Evolutionary conservation across 2,329 filamentous ascomycete species (phyloP), one percentile per base, ranked within the genome.

Genomic region (Colletotrichum sp.): DNA sequence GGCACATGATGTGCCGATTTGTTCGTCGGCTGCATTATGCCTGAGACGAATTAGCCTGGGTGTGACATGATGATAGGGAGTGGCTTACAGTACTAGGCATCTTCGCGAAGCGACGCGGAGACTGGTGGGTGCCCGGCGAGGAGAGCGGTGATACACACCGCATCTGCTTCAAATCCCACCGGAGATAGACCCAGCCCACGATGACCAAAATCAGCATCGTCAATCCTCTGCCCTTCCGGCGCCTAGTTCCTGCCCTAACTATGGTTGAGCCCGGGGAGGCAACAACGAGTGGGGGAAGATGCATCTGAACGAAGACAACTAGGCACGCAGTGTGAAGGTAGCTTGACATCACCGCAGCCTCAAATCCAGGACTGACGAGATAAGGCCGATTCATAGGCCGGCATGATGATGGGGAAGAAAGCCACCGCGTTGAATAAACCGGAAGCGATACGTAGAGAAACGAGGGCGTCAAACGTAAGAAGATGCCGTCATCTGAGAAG

Each of bases 1-100:
- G 3, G 44, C 44, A 52, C 2, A 0, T 52, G 44, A 4, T 24
- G n/a, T 4, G 44, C 0, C 4, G 44, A 21, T 0, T 52, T 52
- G 0, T 6, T 24, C 3, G 12, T 8, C 4, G 10, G 10, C 44
- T 52, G n/a, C n/a, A 7, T 49, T 49, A 52, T 21, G 44, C n/a
- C 18, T 12, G 6, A 52, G 44, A 52, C 12, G 44, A 52, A 52
- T 21, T 8, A 52, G 44, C 12, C n/a, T 52, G 44, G 4, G n/a
- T 52, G n/a, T 13, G n/a, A 3, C n/a, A 52, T 52, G 12, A 21
- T 24, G 10, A 13, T 8, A 52, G 44, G 44, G 10, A 21, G 44
- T 21, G 44, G 6, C 44, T 52, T 21, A 52, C 44, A 24, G 8
- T 18, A 18, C 36, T 1, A 39, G 36, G 36, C 36, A 39, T 39